Conservation (phyloP, 2,329 filamentous ascomycete species). For the Alternaria infectoria region DNA sequence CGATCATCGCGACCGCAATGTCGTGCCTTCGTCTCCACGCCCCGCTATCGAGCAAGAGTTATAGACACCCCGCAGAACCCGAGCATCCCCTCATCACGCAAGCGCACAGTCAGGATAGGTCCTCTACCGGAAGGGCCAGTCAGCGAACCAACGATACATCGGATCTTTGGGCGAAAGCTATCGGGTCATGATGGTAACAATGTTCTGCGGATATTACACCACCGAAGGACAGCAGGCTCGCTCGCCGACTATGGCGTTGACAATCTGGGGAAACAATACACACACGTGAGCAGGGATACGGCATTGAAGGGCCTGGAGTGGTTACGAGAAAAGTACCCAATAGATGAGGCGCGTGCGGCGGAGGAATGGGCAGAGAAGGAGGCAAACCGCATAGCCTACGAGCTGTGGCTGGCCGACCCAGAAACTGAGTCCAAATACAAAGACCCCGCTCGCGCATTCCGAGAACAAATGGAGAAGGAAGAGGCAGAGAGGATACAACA, state of each 20-base stretch:
- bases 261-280: conserved; percentile 37
- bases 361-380: conserved; percentile 49
- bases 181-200: conserved; percentile 41
- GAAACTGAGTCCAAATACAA: conserved; percentile 49
- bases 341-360: conserved; percentile 50
- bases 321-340: conserved; percentile 45
- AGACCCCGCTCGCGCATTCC: conserved; percentile 42
- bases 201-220: conserved; percentile 48
- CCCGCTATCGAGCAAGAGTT: conserved; percentile 32
- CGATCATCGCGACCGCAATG: conserved; percentile 19
- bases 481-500: conserved; percentile 29
- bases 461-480: conserved; percentile 44
- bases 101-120: conserved; percentile 42
- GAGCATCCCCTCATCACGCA: conserved; percentile 26
- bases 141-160: conserved; percentile 27
- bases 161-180: conserved; percentile 42
- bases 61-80: conserved; percentile 31
- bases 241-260: conserved; percentile 50
- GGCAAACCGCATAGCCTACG: conserved; percentile 47
- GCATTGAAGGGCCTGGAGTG: conserved; percentile 44
- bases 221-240: conserved; percentile 48
- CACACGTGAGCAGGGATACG: conserved; percentile 32
- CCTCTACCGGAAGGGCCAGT: conserved; percentile 38
- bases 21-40: conserved; percentile 33
- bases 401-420: conserved; percentile 46